Evolutionary conservation across 2,329 filamentous ascomycete genomes (phyloP), one percentile per base, ranked within the genome.

Genomic region (Colletotrichum somersetense): DNA sequence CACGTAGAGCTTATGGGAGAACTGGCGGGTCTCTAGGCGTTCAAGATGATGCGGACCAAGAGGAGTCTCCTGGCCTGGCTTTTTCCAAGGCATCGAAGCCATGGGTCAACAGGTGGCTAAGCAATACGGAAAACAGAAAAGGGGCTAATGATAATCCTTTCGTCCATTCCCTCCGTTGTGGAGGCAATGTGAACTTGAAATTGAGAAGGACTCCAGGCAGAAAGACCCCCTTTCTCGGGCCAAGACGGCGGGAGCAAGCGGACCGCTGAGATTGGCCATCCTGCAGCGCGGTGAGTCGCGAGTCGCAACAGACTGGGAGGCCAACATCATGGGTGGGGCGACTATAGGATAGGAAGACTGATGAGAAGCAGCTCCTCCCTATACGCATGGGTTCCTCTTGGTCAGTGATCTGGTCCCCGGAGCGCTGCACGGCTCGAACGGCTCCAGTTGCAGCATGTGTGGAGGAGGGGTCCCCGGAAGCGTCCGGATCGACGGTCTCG

Each of bases 341-440:
- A 14, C 53, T 23, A n/a, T 8, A 14, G 26, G 20, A 23, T n/a
- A 16, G n/a, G 53, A 16, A 18, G 23, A 33, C 12, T 20, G 16
- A 16, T 23, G 50, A 30, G 20, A 42, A 38, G 11, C 10, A 20
- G 26, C 5, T 30, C 4, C 30, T 30, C 30, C 4, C 30, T 30
- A 30, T 30, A 4, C 30, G 30, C 30, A 30, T 4, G 30, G 3
- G 30, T 20, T 52, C 6, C 18, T 10, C 11, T 5, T n/a, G 40
- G 38, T 16, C 30, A 48, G 50, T 33, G 20, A 30, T 38, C 11
- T 26, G 20, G 33, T 35, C 30, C 38, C 33, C 20, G 23, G 38
- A 11, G 44, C 67, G 53, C 52, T 44, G 20, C 16, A 20, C n/a
- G 33, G 44, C 38, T 57, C 62, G 50, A 40, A 30, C 56, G 61